Base-by-base conservation (phyloP, 345 rosid genomes). In the Murraya koenigii region DNA sequence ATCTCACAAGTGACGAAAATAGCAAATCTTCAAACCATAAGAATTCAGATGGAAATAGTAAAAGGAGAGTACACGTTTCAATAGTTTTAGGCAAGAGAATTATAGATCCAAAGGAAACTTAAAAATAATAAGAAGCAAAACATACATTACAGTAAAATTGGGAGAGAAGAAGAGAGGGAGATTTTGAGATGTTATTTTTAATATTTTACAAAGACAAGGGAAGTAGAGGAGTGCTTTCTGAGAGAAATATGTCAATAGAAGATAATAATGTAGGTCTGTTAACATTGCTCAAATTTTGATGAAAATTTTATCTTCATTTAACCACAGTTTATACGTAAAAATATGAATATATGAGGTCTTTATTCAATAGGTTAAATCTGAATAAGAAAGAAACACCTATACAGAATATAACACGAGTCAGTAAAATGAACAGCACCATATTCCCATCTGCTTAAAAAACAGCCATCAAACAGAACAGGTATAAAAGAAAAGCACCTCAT, bases 301-400 rank as follows among this genome's bases (percentile, higher is more conserved):
- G 20, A 63, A 63, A 22, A 23, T 23, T 13, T 20, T 4, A 69
- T 41, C 33, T 39, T 67, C 33, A 44, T 6, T 54, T 11, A 8
- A n/a, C 6, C n/a, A 2, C 6, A 33, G 63, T 32, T 25, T 23
- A 55, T 33, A 11, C 33, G 15, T 36, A 71, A 71, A 6, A 70
- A 52, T 17, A 49, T 30, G 52, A 26, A 33, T 7, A 65, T 8
- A 70, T 32, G 20, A 26, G n/a, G 13, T 71, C n/a, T 15, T 54
- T 22, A 55, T 15, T 8, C 2, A 7, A 20, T 30, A 52, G 38
- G 23, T 62, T 6, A 71, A 49, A 39, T 63, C 20, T 35, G 64
- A 78, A 52, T 15, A 5, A 28, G 36, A 77, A 71, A 52, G n/a
- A 13, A 49, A 56, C 81, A 65, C 66, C 15, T 7, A 52, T 20